Conservation (phyloP, 495 filamentous ascomycete species). For the Chaetomium tenue region DNA sequence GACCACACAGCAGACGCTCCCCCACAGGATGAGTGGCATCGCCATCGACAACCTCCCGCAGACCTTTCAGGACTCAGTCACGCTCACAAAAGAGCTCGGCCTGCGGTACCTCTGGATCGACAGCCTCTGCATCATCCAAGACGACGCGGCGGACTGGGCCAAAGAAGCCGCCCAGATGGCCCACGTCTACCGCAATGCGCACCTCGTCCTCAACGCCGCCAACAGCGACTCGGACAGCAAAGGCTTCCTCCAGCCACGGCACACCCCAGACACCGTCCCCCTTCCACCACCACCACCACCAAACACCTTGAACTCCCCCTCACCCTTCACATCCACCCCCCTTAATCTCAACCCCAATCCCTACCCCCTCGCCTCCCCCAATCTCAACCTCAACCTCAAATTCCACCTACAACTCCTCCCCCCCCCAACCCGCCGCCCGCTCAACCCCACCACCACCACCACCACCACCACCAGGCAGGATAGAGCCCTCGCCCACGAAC, state of each 20-base stretch:
- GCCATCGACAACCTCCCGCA: constrained; percentile 23
- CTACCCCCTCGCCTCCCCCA: constrained; percentile 5
- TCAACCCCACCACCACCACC: background rate
- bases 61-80: constrained; percentile 29
- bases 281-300: constrained; percentile 2
- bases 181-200: constrained; percentile 40
- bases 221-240: constrained; percentile 17
- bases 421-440: background rate
- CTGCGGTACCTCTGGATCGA: constrained; percentile 48
- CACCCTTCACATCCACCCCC: constrained; percentile 11
- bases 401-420: constrained; percentile 23
- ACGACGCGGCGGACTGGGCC: constrained; percentile 39
- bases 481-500: constrained; percentile 20
- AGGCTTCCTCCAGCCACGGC: constrained; percentile 25
- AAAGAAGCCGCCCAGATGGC: constrained; percentile 42
- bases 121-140: constrained; percentile 47
- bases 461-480: background rate
- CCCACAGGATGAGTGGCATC: constrained; percentile 23
- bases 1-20: constrained; percentile 16
- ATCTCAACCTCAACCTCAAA: background rate
- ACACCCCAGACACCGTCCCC: constrained; percentile 8
- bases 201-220: constrained; percentile 30
- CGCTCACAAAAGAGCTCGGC: constrained; percentile 28
- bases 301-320: constrained; percentile 1
- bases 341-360: background rate